Conservation (phyloP, 768 basidiomycete species). For the Russula abietina region DNA sequence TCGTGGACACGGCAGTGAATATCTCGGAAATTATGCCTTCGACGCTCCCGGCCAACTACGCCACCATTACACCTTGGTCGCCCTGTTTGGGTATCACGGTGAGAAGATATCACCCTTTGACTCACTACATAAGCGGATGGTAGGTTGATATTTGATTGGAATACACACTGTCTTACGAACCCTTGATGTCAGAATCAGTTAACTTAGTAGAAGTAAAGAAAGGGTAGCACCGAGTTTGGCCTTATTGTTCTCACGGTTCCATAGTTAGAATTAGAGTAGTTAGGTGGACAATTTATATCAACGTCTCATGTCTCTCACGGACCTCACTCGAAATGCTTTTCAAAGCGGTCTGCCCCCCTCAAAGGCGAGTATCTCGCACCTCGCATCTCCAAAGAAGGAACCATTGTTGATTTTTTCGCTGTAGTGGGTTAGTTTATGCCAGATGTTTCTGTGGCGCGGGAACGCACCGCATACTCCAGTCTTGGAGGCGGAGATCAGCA, state of each 20-base stretch:
- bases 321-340: conserved; percentile 67
- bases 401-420: conserved; percentile 13
- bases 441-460: conserved; percentile 48
- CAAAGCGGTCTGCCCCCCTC: conserved; percentile 58
- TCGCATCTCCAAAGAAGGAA: neutral
- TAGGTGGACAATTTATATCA: neutral
- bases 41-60: conserved; percentile 16
- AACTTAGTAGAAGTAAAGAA: neutral
- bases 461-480: conserved; percentile 35
- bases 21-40: conserved; percentile 20
- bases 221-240: neutral
- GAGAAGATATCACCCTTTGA: conserved; percentile 18
- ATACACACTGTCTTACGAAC: neutral
- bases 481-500: conserved; percentile 54
- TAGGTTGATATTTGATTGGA: conserved; percentile 10
- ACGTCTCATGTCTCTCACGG: conserved; percentile 50
- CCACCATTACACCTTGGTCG: conserved; percentile 10
- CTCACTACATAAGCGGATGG: conserved; percentile 18
- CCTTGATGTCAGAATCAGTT: neutral
- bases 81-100: conserved; percentile 13
- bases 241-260: neutral
- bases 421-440: conserved; percentile 66
- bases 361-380: conserved; percentile 43
- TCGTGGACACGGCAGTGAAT: conserved; percentile 9
- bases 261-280: neutral